Evolutionary conservation across 352 stramenopile species (phyloP), one percentile per base, ranked within the genome.

Genomic region (Hyphochytrium catenoides): DNA sequence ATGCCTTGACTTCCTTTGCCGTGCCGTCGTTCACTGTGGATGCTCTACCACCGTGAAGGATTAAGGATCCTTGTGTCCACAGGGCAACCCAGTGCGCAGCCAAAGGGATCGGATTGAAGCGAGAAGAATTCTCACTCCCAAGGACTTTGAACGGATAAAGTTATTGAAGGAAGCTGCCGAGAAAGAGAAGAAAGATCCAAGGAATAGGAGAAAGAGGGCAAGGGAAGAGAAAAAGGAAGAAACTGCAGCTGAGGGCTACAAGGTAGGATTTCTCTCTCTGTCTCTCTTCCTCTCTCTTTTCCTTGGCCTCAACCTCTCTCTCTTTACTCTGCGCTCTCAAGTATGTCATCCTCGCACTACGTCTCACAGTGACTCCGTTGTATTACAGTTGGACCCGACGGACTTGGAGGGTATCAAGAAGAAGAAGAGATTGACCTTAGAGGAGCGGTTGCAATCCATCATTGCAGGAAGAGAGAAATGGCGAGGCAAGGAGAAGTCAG

Each of bases 391-490:
- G 8, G 64, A 74, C 19, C 68, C 71, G 6, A 54, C 39, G 0
- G 68, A 79, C 35, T 54, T 86, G 12, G 67, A 78, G 44, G 73
- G 74, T 4, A 85, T 81, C 55, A 62, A 66, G 19, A 86, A 84
- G 48, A 83, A 82, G 55, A 81, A 82, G 52, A 65, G 71, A 20
- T 41, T 74, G 60, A 86, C 70, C 2, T 65, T 82, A 39, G 70
- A 83, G 39, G 64, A 85, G 53, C 57, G 66, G 14, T 51, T 85
- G 38, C 63, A 62, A 21, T 57, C 47, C 26, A 66, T 93, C 27
- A 50, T 93, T 1, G 71, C 79, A 41, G 84, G 84, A 16, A 63
- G 84, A 26, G 59, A 90, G 20, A 76, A 91, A 36, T 94, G 79
- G 46, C 68, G 93, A 51, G 51, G 73, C 41, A 93, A 91, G 47